A percentile compares a stretch with the other conserved stretches of the same genome.
Evolutionary conservation across 176 grass and related monocot species (phyloP).

Genomic region (Rhynchospora pubera): DNA sequence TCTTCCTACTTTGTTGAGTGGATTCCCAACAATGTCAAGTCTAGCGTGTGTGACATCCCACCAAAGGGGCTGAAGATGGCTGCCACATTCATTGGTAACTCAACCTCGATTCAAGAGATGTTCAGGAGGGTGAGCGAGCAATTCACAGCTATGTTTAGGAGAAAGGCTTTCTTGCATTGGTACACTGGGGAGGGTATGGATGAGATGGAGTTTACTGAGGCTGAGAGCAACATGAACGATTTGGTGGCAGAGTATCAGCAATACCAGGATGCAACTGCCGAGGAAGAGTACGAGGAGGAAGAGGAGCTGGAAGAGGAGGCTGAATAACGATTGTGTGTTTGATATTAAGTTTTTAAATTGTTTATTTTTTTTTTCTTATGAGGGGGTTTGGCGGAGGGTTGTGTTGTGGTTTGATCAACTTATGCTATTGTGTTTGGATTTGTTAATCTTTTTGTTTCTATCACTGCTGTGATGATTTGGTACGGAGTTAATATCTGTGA

Average conservation of each 20-base stretch:
- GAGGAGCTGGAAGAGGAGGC: slow-evolving; percentile 41
- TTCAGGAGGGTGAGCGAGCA: slow-evolving; percentile 73
- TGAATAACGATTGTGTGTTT: slow-evolving; percentile 5
- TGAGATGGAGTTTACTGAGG: slow-evolving; percentile 94
- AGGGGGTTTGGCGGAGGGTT: neutral
- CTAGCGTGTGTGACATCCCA: slow-evolving; percentile 68
- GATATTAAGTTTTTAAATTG: neutral
- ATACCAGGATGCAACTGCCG: slow-evolving; percentile 85
- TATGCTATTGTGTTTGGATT: neutral
- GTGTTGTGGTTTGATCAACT: slow-evolving; percentile 5
- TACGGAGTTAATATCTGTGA: slow-evolving; percentile 5
- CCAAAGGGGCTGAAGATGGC: slow-evolving; percentile 73
- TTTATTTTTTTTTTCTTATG: slow-evolving; percentile 11
- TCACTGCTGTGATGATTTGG: slow-evolving; percentile 18
- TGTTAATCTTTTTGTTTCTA: slow-evolving; percentile 16
- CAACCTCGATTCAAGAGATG: slow-evolving; percentile 93
- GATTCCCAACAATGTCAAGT: slow-evolving; percentile 89
- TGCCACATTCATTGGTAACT: slow-evolving; percentile 64
- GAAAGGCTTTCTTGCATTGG: slow-evolving; percentile 93
- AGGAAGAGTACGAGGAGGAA: slow-evolving; percentile 74
- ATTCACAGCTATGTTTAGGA: slow-evolving; percentile 87
- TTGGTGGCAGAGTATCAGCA: slow-evolving; percentile 84
- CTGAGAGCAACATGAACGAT: slow-evolving; percentile 95
- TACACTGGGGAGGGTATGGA: slow-evolving; percentile 92
- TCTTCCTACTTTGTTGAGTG: slow-evolving; percentile 86